Conservation (phyloP, 495 filamentous ascomycete species). For the Cercophora newfieldiana region DNA sequence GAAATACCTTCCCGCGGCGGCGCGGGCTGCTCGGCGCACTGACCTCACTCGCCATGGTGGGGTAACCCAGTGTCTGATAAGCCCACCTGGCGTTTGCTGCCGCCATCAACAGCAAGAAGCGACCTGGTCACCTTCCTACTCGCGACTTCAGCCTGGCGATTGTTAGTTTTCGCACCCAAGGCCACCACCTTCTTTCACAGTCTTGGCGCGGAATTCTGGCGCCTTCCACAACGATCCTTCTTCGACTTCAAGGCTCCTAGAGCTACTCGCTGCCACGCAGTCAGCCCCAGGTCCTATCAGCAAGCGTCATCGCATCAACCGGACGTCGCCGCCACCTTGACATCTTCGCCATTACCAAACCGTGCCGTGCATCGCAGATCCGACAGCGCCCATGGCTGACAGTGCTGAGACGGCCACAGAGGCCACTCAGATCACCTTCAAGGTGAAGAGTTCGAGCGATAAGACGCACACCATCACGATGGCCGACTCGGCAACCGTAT, state of each 20-base stretch:
- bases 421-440: constrained; percentile 74
- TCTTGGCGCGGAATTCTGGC: neutral
- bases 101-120: neutral
- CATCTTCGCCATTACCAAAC: neutral
- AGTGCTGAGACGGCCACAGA: constrained; percentile 51
- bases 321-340: neutral
- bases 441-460: constrained; percentile 87
- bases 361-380: neutral
- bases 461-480: constrained; percentile 80
- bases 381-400: constrained; percentile 50
- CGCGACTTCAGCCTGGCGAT: neutral
- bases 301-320: constrained; percentile 22
- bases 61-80: constrained; percentile 1
- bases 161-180: neutral
- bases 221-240: neutral
- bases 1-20: too few species aligned
- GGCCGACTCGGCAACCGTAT: constrained; percentile 70
- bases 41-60: neutral
- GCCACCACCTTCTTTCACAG: neutral
- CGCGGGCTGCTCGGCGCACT: neutral
- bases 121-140: neutral
- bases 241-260: neutral
- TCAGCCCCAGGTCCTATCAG: neutral
- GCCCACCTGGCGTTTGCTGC: neutral
- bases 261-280: neutral